Percentiles rank a stretch among this genome's conserved stretches.
Evolutionary conservation across 2,329 filamentous ascomycete species (phyloP).

Genomic region (Neopestalotiopsis clavispora): DNA sequence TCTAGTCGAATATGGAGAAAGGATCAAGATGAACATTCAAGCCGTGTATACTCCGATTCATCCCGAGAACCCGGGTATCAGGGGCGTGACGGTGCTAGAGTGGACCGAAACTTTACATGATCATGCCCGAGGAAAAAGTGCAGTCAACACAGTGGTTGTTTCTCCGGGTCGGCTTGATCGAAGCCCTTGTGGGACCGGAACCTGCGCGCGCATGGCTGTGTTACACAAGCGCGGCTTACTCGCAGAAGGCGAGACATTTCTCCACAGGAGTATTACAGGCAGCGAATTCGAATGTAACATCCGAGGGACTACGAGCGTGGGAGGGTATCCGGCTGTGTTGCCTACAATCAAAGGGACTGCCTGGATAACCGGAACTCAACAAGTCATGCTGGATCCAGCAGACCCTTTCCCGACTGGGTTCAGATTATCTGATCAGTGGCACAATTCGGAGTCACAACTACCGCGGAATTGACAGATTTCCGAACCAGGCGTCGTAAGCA

Average conservation of each 20-base stretch:
- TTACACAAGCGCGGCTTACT: constrained; percentile 46
- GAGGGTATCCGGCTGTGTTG: constrained; percentile 42
- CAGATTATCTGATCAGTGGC: constrained; percentile 26
- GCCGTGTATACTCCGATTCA: constrained; percentile 40
- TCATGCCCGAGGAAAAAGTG: constrained; percentile 29
- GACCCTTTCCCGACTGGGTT: constrained; percentile 51
- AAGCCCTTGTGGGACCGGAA: constrained; percentile 52
- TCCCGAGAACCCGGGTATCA: constrained; percentile 40
- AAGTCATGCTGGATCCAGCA: constrained; percentile 46
- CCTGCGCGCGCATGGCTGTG: constrained; percentile 47
- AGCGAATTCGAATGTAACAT: constrained; percentile 47
- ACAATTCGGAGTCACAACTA: too few species aligned
- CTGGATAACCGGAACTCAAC: constrained; percentile 51
- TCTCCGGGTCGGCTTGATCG: constrained; percentile 49
- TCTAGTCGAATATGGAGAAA: constrained; percentile 46
- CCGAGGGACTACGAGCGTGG: constrained; percentile 41
- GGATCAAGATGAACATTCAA: constrained; percentile 46
- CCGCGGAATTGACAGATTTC: too few species aligned
- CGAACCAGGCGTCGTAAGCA: too few species aligned
- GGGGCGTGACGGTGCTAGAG: background rate
- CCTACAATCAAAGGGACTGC: constrained; percentile 47
- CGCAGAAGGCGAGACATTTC: constrained; percentile 40
- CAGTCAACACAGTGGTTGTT: constrained; percentile 47
- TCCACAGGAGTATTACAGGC: constrained; percentile 46
- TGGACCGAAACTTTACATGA: background rate